Percentiles rank a stretch among this genome's conserved stretches.
phyloP scores from a whole-genome alignment of 768 basidiomycete genomes.

The Mycena vitilis region DNA sequence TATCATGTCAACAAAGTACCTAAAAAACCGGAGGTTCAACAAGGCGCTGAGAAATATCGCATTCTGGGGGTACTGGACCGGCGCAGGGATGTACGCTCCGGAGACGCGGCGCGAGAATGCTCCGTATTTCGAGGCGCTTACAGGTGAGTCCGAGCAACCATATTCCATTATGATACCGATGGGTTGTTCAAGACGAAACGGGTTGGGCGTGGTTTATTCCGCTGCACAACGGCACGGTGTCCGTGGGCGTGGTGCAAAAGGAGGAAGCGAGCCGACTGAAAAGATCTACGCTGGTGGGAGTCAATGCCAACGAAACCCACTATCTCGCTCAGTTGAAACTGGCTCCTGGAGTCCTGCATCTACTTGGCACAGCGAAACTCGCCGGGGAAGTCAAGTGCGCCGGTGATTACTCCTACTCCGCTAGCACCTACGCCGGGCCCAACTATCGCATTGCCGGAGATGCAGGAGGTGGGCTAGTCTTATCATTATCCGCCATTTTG shows the following conservation, averaged over 20 bases:
- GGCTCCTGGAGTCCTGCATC: slow-evolving; percentile 39
- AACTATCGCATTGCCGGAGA: slow-evolving; percentile 49
- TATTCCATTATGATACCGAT: not conserved
- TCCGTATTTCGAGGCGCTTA: slow-evolving; percentile 67
- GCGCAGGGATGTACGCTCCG: slow-evolving; percentile 54
- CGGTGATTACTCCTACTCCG: slow-evolving; percentile 51
- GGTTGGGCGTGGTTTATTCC: slow-evolving; percentile 72
- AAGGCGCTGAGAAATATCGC: slow-evolving; percentile 69
- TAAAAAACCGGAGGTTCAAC: slow-evolving; percentile 66
- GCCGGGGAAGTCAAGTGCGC: slow-evolving; percentile 42
- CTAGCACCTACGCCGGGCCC: slow-evolving; percentile 45
- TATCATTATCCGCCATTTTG: not conserved
- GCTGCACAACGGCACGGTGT: slow-evolving; percentile 61
- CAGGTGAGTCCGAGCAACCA: slow-evolving; percentile 48
- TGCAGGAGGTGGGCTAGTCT: slow-evolving; percentile 41
- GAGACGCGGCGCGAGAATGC: slow-evolving; percentile 57
- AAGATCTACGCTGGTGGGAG: slow-evolving; percentile 36
- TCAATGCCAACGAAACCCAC: slow-evolving; percentile 37
- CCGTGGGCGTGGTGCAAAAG: slow-evolving; percentile 63
- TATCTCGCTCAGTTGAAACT: slow-evolving; percentile 46
- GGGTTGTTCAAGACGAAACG: slow-evolving; percentile 52
- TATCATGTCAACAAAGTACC: slow-evolving; percentile 67
- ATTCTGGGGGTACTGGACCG: slow-evolving; percentile 76
- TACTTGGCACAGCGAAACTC: slow-evolving; percentile 42
- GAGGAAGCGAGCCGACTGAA: slow-evolving; percentile 49